These are phyloP conservation scores for Sporisorium iseilematis-ciliati DNA, from an alignment of 1,284 basidiomycete species.

Conservation along the genomic window DNA sequence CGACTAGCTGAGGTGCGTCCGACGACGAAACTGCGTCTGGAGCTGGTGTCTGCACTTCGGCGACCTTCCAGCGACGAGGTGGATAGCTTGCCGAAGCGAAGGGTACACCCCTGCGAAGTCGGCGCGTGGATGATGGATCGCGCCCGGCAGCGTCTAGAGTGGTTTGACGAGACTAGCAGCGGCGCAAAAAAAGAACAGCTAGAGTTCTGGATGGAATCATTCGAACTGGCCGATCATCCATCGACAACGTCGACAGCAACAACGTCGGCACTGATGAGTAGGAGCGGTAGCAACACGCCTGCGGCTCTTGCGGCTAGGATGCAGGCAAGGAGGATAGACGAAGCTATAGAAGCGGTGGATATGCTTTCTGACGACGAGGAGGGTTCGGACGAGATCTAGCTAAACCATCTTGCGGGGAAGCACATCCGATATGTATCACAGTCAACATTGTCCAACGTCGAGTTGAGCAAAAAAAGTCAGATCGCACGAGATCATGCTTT, in stretches of 20 bases:
- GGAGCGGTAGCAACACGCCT: constrained; percentile 19
- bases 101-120: constrained; percentile 44
- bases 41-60: constrained; percentile 22
- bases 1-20: not conserved
- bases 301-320: not conserved
- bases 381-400: constrained; percentile 9
- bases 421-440: too few species aligned
- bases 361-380: constrained; percentile 23
- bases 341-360: constrained; percentile 25
- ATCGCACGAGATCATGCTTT: too few species aligned
- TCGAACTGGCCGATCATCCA: constrained; percentile 13
- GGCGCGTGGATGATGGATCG: constrained; percentile 45
- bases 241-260: constrained; percentile 1
- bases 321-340: constrained; percentile 2
- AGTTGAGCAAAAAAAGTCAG: too few species aligned
- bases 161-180: constrained; percentile 13
- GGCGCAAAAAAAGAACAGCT: not conserved
- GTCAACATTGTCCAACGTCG: not conserved
- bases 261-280: constrained; percentile 25
- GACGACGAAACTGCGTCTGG: not conserved
- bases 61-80: not conserved
- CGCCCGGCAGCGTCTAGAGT: constrained; percentile 14
- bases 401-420: too few species aligned
- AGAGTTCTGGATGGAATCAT: constrained; percentile 17
- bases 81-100: not conserved